These are phyloP conservation scores for Fusarium falciforme DNA, from an alignment of 2,329 filamentous ascomycete species.

Conservation along the genomic window DNA sequence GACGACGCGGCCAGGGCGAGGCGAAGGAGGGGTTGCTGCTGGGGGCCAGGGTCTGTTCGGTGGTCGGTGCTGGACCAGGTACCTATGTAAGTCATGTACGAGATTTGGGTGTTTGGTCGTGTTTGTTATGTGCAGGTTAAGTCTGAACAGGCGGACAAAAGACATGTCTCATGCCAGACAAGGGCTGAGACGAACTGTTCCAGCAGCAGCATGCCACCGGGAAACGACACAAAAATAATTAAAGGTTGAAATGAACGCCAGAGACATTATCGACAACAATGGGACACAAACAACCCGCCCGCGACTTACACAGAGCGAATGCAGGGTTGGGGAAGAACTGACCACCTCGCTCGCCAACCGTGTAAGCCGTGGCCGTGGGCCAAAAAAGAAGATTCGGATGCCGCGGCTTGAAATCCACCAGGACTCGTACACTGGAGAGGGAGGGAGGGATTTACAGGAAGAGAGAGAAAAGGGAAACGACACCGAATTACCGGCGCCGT, in stretches of 20 bases:
- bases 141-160: neutral
- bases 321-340: slow-evolving; percentile 13
- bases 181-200: neutral
- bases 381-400: slow-evolving; percentile 23
- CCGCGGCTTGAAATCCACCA: slow-evolving; percentile 16
- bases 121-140: neutral
- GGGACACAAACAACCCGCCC: neutral
- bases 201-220: neutral
- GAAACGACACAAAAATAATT: neutral
- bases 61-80: slow-evolving; percentile 11
- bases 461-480: slow-evolving; percentile 4
- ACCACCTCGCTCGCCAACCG: slow-evolving; percentile 2
- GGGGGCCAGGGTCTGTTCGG: neutral
- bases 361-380: slow-evolving; percentile 5
- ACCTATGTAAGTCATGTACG: slow-evolving; percentile 15
- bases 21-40: neutral
- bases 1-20: slow-evolving; percentile 20
- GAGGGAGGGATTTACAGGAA: slow-evolving; percentile 12
- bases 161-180: neutral
- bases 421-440: neutral
- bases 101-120: slow-evolving; percentile 16
- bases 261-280: neutral
- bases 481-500: slow-evolving; percentile 13
- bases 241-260: neutral
- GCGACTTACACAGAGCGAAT: slow-evolving; percentile 23